phyloP scores from a whole-genome alignment of 2,329 filamentous ascomycete species.

The Grosmannia clavigera region DNA sequence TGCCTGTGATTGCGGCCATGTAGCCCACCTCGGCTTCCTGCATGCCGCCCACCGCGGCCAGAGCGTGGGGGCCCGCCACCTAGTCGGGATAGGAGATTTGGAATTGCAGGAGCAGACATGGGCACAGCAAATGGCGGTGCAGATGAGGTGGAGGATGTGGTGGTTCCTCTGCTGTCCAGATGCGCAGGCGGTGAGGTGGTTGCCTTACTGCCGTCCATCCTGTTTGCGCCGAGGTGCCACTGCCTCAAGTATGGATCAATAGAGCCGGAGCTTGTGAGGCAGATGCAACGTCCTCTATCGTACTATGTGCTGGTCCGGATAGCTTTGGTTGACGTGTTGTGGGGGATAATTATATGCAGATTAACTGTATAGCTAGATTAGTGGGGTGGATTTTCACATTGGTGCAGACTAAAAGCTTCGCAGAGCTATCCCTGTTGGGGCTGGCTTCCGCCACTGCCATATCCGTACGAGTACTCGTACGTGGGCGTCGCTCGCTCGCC shows the following conservation, averaged over 20 bases:
- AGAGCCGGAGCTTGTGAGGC: background rate
- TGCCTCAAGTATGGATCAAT: background rate
- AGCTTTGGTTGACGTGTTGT: background rate
- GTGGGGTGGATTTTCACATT: background rate
- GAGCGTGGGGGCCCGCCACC: slow-evolving; percentile 16
- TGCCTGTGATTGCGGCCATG: slow-evolving; percentile 8
- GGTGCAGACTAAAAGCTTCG: background rate
- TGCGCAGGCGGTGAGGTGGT: background rate
- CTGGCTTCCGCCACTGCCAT: background rate
- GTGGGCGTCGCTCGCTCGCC: no score
- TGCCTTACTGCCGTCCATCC: background rate
- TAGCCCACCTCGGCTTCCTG: slow-evolving; percentile 5
- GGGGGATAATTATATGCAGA: background rate
- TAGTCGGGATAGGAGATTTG: slow-evolving; percentile 57
- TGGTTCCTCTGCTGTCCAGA: background rate
- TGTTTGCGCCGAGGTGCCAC: background rate
- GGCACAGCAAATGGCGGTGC: background rate
- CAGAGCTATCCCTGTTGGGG: background rate
- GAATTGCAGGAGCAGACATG: slow-evolving; percentile 66
- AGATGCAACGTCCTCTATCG: background rate
- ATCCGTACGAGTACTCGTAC: no score
- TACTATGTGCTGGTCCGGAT: background rate
- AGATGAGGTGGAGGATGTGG: background rate
- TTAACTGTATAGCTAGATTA: background rate
- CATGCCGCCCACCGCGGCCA: slow-evolving; percentile 23